A percentile compares a stretch with the other conserved stretches of the same genome.
phyloP scores from a whole-genome alignment of 352 stramenopile genomes.

The Globisporangium paroecandrum region DNA sequence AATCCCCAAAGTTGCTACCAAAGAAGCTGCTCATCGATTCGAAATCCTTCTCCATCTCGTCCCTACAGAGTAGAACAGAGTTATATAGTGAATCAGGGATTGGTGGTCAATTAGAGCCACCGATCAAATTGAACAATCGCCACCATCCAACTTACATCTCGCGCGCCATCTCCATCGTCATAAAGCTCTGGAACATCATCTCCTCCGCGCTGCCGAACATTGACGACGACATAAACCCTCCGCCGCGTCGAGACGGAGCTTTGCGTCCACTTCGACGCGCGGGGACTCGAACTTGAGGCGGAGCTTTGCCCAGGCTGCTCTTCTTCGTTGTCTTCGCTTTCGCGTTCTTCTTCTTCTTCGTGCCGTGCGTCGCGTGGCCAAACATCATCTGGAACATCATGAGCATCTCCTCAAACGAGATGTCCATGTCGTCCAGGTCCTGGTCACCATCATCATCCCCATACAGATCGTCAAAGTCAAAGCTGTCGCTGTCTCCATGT shows the following conservation, averaged over 20 bases:
- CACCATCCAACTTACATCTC: constrained; percentile 17
- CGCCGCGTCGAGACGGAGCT: not conserved
- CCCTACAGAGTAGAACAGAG: constrained; percentile 9
- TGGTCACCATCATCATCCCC: constrained; percentile 21
- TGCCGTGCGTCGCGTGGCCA: constrained; percentile 15
- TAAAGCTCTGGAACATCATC: constrained; percentile 16
- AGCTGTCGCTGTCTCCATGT: constrained; percentile 17
- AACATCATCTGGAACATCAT: constrained; percentile 81
- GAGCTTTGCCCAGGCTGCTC: not conserved
- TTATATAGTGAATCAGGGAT: not conserved
- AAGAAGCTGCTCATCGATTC: constrained; percentile 49
- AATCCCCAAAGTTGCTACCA: constrained; percentile 19
- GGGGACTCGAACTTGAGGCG: constrained; percentile 12
- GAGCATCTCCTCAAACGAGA: constrained; percentile 69
- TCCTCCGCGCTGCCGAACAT: constrained; percentile 16
- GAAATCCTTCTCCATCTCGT: constrained; percentile 43
- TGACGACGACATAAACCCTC: constrained; percentile 3
- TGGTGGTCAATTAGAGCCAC: not conserved
- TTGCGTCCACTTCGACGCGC: constrained; percentile 6
- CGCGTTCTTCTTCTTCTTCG: constrained; percentile 9
- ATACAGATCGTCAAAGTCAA: constrained; percentile 23
- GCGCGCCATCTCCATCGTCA: constrained; percentile 21
- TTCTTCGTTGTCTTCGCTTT: constrained; percentile 12
- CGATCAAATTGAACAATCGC: not conserved
- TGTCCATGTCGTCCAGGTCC: constrained; percentile 34